These are phyloP conservation scores for Mycotypha africana DNA, from an alignment of 371 early-diverging fungal species.

Conservation along the genomic window DNA sequence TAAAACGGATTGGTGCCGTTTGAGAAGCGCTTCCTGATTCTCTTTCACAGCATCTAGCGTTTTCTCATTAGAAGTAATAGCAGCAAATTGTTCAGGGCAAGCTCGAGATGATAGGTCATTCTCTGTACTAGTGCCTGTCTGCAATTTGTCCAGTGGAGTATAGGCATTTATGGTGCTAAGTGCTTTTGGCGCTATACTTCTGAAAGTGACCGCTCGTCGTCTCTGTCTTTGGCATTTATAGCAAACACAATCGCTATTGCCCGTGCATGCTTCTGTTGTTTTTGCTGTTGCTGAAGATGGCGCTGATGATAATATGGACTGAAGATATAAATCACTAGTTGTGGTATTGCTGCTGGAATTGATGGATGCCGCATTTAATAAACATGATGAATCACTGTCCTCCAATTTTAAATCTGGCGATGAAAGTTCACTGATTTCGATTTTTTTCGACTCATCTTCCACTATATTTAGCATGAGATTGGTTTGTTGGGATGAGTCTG, in stretches of 20 bases:
- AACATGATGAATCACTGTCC: background rate
- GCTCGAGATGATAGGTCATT: too few relatives aligned
- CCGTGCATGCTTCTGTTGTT: conserved; percentile 13
- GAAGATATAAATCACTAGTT: conserved; percentile 15
- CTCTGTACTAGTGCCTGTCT: background rate
- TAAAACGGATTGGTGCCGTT: conserved; percentile 3
- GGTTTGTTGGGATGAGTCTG: too few relatives aligned
- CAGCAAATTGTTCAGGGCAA: too few relatives aligned
- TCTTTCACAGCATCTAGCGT: too few relatives aligned
- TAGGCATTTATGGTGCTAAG: background rate
- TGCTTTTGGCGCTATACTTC: too few relatives aligned
- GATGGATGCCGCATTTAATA: background rate
- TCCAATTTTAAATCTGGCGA: conserved; percentile 3
- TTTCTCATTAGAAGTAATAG: too few relatives aligned
- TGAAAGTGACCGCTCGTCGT: conserved; percentile 33
- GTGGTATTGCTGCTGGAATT: background rate
- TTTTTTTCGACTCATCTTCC: conserved; percentile 29
- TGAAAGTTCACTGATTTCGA: conserved; percentile 27
- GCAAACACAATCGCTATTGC: conserved; percentile 23
- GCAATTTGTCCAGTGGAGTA: background rate
- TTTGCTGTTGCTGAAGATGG: conserved; percentile 1
- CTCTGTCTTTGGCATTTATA: conserved; percentile 43
- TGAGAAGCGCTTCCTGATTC: background rate
- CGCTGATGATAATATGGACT: conserved; percentile 16
- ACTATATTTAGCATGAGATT: too few relatives aligned